Conservation (phyloP, 1,139 yeast genomes). For the Kurtzmaniella quercitrusa region DNA sequence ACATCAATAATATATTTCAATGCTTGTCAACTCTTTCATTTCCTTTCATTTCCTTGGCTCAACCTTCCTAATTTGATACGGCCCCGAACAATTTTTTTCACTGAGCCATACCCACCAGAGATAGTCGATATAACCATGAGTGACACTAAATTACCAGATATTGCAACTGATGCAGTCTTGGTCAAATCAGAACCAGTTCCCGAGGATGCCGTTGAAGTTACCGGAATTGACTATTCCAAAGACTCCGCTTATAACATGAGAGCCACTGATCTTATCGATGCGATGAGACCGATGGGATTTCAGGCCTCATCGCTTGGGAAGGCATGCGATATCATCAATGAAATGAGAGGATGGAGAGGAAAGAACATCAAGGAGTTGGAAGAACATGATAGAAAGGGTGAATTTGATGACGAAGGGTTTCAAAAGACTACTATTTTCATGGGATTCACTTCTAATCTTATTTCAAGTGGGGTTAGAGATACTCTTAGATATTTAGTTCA, state of each 20-base stretch:
- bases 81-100: neutral
- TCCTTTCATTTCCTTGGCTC: neutral
- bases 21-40: too few species aligned
- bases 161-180: slow-evolving; percentile 85
- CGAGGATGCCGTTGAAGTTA: slow-evolving; percentile 67
- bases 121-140: slow-evolving; percentile 9
- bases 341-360: slow-evolving; percentile 93
- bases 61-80: neutral
- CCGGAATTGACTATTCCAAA: slow-evolving; percentile 84
- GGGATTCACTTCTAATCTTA: slow-evolving; percentile 96
- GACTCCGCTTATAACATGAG: slow-evolving; percentile 64
- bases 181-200: slow-evolving; percentile 86
- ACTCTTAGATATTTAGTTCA: slow-evolving; percentile 85
- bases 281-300: slow-evolving; percentile 97
- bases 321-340: slow-evolving; percentile 87
- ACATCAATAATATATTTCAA: too few species aligned
- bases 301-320: slow-evolving; percentile 84
- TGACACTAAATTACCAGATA: slow-evolving; percentile 43
- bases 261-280: slow-evolving; percentile 70
- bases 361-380: slow-evolving; percentile 58
- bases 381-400: slow-evolving; percentile 69
- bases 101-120: neutral
- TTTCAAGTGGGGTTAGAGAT: slow-evolving; percentile 90
- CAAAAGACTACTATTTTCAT: slow-evolving; percentile 87
- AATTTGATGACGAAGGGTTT: slow-evolving; percentile 73